phyloP scores from a whole-genome alignment of 1,139 yeast species.

The Tardiomyces blankii region DNA sequence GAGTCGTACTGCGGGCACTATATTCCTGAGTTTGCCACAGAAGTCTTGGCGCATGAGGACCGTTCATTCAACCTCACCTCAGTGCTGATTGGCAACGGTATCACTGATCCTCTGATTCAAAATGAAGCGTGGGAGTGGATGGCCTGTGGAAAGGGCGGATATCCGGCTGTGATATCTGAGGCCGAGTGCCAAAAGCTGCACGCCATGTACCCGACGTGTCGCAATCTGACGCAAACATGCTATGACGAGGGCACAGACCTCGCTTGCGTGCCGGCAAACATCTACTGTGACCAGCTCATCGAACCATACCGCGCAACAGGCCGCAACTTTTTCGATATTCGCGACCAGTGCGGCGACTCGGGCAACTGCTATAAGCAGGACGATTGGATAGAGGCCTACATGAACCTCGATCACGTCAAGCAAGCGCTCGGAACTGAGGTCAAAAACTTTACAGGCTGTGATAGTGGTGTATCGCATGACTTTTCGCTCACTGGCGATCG shows the following conservation, averaged over 20 bases:
- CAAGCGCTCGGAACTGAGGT: constrained; percentile 51
- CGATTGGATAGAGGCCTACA: constrained; percentile 43
- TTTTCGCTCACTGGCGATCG: constrained; percentile 53
- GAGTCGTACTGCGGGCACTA: constrained; percentile 99
- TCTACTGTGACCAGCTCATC: constrained; percentile 61
- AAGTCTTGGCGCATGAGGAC: constrained; percentile 68
- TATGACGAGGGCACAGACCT: constrained; percentile 42
- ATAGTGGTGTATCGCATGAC: constrained; percentile 41
- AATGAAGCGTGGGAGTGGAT: constrained; percentile 85
- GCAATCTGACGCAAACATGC: constrained; percentile 41
- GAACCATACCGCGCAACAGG: constrained; percentile 49
- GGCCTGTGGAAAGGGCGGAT: constrained; percentile 97
- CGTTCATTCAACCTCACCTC: constrained; percentile 79
- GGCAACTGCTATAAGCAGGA: constrained; percentile 48
- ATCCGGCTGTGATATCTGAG: constrained; percentile 14
- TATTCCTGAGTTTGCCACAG: constrained; percentile 86
- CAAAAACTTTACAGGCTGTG: constrained; percentile 60
- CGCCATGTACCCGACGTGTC: constrained; percentile 44
- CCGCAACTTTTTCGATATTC: constrained; percentile 58
- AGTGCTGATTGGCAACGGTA: constrained; percentile 89
- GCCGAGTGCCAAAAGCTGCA: constrained; percentile 51
- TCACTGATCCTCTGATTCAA: constrained; percentile 87
- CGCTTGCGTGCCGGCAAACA: constrained; percentile 49
- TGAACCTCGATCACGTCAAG: constrained; percentile 51
- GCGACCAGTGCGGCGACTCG: constrained; percentile 54